Base-by-base conservation (phyloP, 805 yeast genomes). In the Yamadazyma insecticola region DNA sequence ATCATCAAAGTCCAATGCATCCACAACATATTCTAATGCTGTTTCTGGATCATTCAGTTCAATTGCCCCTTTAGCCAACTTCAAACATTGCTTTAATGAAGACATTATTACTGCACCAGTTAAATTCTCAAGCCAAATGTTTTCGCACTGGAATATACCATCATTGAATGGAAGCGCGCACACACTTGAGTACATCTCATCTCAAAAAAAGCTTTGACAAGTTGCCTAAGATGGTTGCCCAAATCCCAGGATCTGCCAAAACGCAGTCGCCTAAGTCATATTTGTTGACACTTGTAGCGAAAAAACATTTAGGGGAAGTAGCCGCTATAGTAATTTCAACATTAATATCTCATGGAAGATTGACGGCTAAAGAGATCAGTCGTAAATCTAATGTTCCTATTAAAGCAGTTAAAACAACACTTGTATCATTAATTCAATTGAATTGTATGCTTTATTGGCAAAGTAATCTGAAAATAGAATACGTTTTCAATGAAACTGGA, bases 351-450 rank as follows among this genome's bases (percentile, higher is more conserved):
- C 70, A 79, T 41, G 94, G 95, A 10, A 67, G 92, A 37, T 58
- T 79, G 21, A 69, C 75, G 0, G 65, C 79, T 2, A 54, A 53
- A 15, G 87, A 83, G 29, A 44, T 88, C 14, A 53, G 70, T 25
- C 51, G 56, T 16, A 57, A 59, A 30, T 62, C 80, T 2, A 55
- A 60, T 6, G 50, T 82, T 29, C 71, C 80, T 1, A 32, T 62
- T 0, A 53, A 71, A 10, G 57, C 70, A 10, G 74, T 85, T 13
- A 78, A 78, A 41, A 72, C 80, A 20, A 67, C 83, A 0, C 62
- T 90, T 25, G 94, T 85, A 4, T 74, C 89, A 6, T 60, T 90
- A 46, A 67, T 89, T 24, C 96, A 90, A 55, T 63, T 86, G 40
- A 75, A 83, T 37, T 82, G 95, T 53, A 78, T 85, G 7, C 70